Evolutionary conservation across 2,329 filamentous ascomycete species (phyloP).

Genomic region (Aspergillus terreus): DNA sequence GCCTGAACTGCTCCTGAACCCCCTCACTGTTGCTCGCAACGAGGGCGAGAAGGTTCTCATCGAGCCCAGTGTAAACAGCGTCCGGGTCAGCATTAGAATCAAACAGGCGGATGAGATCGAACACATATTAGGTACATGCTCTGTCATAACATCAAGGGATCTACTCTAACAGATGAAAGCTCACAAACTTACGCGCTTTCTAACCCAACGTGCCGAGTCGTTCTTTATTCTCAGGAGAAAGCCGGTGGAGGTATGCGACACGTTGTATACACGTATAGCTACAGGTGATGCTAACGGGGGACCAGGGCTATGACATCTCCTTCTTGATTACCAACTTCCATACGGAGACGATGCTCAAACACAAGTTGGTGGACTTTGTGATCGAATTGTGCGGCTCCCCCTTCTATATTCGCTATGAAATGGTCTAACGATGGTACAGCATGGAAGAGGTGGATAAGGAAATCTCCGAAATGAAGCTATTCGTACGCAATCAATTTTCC

Average conservation of each 20-base stretch:
- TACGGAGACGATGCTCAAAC: conserved; percentile 97
- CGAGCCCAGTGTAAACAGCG: conserved; percentile 94
- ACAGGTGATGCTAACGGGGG: conserved; percentile 16
- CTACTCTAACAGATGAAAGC: conserved; percentile 44
- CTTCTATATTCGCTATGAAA: too few species aligned
- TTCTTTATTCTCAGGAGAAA: conserved; percentile 97
- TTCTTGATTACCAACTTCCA: conserved; percentile 99
- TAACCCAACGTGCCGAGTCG: conserved; percentile 91
- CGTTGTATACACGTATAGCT: not conserved
- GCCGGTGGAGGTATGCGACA: conserved; percentile 71
- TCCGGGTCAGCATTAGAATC: conserved; percentile 96
- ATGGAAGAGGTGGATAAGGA: conserved; percentile 99
- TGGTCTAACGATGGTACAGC: conserved; percentile 3
- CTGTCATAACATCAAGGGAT: too few species aligned
- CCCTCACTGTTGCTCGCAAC: conserved; percentile 85
- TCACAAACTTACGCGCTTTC: conserved; percentile 95
- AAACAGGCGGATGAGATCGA: conserved; percentile 99
- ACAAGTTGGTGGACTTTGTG: conserved; percentile 98
- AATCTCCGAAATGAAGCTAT: conserved; percentile 99
- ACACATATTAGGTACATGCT: conserved; percentile 62
- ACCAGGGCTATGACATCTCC: conserved; percentile 94
- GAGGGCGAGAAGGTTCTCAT: conserved; percentile 96
- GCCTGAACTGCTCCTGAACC: conserved; percentile 89
- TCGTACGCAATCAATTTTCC: conserved; percentile 58
- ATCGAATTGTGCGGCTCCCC: conserved; percentile 65